phyloP scores from a whole-genome alignment of 352 stramenopile genomes.

The Bremia lactucae region DNA sequence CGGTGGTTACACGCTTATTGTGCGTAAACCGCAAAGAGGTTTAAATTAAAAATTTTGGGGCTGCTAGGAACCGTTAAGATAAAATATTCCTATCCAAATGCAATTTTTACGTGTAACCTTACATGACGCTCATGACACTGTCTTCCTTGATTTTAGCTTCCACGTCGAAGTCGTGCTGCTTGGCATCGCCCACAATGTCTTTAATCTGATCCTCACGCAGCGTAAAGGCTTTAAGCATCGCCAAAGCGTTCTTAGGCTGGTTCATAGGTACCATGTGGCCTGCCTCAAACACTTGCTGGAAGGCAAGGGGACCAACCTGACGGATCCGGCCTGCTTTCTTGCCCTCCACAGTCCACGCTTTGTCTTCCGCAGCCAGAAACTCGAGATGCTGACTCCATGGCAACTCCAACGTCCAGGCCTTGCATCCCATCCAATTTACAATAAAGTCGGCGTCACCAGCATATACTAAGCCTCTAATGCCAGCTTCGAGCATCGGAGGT shows the following conservation, averaged over 20 bases:
- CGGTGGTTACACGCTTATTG: conserved; percentile 48
- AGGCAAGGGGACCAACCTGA: conserved; percentile 68
- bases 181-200: conserved; percentile 4
- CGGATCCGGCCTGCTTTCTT: conserved; percentile 53
- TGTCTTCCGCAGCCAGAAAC: conserved; percentile 40
- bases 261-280: conserved; percentile 95
- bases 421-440: conserved; percentile 95
- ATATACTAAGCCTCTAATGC: conserved; percentile 91
- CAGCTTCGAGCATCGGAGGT: conserved; percentile 85
- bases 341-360: conserved; percentile 51
- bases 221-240: conserved; percentile 91
- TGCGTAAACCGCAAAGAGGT: conserved; percentile 21
- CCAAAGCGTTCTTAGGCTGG: conserved; percentile 88
- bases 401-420: conserved; percentile 91
- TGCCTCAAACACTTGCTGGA: conserved; percentile 91
- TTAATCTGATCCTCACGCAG: conserved; percentile 22
- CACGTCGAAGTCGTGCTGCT: conserved; percentile 14
- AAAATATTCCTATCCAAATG: conserved; percentile 13
- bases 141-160: conserved; percentile 24
- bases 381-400: conserved; percentile 81
- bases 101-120: conserved; percentile 1
- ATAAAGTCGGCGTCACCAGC: conserved; percentile 96
- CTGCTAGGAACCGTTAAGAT: conserved; percentile 1
- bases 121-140: conserved; percentile 33
- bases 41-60: conserved; percentile 7